These are phyloP conservation scores for Drechslerella dactyloides DNA, from an alignment of 2,329 filamentous ascomycete species.

Conservation along the genomic window DNA sequence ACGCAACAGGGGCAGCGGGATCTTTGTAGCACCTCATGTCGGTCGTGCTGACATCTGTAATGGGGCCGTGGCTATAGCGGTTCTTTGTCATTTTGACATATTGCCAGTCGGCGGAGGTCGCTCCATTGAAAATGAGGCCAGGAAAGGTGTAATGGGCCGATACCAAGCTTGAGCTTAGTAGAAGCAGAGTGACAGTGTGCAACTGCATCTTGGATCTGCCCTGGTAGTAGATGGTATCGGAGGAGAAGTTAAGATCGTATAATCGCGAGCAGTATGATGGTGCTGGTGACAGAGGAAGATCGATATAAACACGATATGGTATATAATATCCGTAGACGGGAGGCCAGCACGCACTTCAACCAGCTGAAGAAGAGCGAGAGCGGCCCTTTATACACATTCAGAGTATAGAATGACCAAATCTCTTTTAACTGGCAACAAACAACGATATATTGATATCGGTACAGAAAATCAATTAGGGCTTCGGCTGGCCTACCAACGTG, in stretches of 20 bases:
- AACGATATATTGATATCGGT: no score
- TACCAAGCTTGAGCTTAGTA: slow-evolving; percentile 11
- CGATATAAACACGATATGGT: not conserved
- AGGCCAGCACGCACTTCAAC: no score
- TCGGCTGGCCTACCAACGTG: no score
- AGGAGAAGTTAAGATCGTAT: no score
- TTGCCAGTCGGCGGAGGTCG: slow-evolving; percentile 59
- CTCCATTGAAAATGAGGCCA: slow-evolving; percentile 60
- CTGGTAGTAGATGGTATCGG: no score
- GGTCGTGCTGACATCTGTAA: slow-evolving; percentile 58
- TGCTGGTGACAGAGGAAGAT: no score
- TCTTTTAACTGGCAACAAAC: no score
- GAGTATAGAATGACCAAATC: no score
- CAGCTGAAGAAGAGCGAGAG: no score
- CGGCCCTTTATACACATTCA: no score
- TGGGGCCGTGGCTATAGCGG: slow-evolving; percentile 57
- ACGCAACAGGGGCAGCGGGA: slow-evolving; percentile 57
- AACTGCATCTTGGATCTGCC: slow-evolving; percentile 27
- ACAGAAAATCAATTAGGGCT: no score
- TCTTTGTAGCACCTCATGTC: slow-evolving; percentile 61
- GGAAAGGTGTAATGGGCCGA: slow-evolving; percentile 55
- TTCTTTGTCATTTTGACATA: slow-evolving; percentile 62
- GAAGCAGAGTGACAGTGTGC: slow-evolving; percentile 14
- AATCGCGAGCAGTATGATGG: no score
- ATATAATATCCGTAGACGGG: not conserved